A percentile compares a stretch with the other conserved stretches of the same genome.
Evolutionary conservation across 2,329 filamentous ascomycete genomes (phyloP).

Genomic region (Penicillium griseofulvum): DNA sequence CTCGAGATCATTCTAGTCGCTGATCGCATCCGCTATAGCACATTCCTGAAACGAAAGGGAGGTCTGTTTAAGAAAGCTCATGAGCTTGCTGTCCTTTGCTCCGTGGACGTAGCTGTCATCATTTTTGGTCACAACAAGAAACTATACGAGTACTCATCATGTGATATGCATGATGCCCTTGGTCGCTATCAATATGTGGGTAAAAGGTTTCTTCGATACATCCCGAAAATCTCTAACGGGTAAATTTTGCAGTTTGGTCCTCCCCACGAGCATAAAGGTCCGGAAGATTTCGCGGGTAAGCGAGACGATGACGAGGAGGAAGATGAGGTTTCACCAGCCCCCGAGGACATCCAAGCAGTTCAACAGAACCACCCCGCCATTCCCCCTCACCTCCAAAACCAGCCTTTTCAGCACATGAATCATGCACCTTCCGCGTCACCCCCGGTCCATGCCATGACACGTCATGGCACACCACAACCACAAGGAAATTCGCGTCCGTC

Average conservation of each 20-base stretch:
- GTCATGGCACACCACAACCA: constrained; percentile 80
- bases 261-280: constrained; percentile 94
- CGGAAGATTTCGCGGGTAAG: constrained; percentile 83
- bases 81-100: constrained; percentile 95
- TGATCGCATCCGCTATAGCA: constrained; percentile 54
- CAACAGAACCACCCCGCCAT: constrained; percentile 58
- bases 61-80: constrained; percentile 99
- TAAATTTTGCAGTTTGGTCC: constrained; percentile 68
- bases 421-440: constrained; percentile 86
- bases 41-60: constrained; percentile 97
- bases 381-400: constrained; percentile 67
- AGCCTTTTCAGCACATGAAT: constrained; percentile 75
- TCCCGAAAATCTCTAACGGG: neutral
- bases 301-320: constrained; percentile 74
- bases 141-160: constrained; percentile 94
- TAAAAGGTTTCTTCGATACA: constrained; percentile 25
- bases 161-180: constrained; percentile 88
- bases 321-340: constrained; percentile 69
- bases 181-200: constrained; percentile 86
- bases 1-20: neutral
- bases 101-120: constrained; percentile 96
- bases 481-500: constrained; percentile 70
- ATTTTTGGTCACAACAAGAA: constrained; percentile 99
- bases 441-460: constrained; percentile 72
- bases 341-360: constrained; percentile 59